phyloP scores from a whole-genome alignment of 768 basidiomycete species.

The Pleurotus tuber-regium region DNA sequence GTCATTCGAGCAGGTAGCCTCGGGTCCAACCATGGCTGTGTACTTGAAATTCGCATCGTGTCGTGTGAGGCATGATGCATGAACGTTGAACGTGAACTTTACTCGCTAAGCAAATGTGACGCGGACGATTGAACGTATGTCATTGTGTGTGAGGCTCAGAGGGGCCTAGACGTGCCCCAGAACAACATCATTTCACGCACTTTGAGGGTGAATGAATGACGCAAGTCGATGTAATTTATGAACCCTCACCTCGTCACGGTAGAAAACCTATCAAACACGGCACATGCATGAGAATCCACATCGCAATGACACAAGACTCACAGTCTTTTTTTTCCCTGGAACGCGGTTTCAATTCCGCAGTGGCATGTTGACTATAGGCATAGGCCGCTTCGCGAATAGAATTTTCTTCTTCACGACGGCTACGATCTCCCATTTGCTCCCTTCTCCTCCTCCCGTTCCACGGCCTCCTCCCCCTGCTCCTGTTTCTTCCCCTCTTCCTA shows the following conservation, averaged over 20 bases:
- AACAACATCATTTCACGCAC: neutral
- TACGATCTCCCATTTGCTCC: slow-evolving; percentile 53
- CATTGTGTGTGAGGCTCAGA: too few relatives aligned
- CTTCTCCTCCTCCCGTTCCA: slow-evolving; percentile 7
- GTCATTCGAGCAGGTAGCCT: too few relatives aligned
- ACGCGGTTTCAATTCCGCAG: neutral
- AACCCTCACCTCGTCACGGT: slow-evolving; percentile 3
- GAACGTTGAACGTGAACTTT: too few relatives aligned
- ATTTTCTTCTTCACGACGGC: slow-evolving; percentile 81
- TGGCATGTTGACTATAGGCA: slow-evolving; percentile 51
- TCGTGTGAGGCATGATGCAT: too few relatives aligned
- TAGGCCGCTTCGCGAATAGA: slow-evolving; percentile 79
- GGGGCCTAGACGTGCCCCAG: neutral
- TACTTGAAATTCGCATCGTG: too few relatives aligned
- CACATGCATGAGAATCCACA: too few relatives aligned
- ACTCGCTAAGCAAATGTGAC: too few relatives aligned
- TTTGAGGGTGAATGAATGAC: neutral
- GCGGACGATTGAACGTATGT: too few relatives aligned
- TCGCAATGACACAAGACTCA: too few relatives aligned
- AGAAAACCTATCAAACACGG: too few relatives aligned
- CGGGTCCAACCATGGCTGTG: too few relatives aligned
- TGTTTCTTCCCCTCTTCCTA: slow-evolving; percentile 19
- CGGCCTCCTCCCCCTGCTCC: slow-evolving; percentile 15
- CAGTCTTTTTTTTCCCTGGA: too few relatives aligned
- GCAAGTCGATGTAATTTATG: neutral